These are phyloP conservation scores for Lagenidium giganteum DNA, from an alignment of 352 stramenopile genomes.

Conservation along the genomic window DNA sequence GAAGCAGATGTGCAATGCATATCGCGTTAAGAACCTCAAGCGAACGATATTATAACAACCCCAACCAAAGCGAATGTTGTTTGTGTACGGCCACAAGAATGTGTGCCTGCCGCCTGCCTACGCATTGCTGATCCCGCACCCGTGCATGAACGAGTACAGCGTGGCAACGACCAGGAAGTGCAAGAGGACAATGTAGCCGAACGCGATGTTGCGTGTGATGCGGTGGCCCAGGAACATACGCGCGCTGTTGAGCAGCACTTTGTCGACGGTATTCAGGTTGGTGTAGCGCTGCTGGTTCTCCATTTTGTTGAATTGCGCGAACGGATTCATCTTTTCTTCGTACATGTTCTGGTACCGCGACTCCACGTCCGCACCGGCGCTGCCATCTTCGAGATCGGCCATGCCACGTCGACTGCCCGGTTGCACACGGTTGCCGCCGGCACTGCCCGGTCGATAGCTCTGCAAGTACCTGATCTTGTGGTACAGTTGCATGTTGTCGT, in stretches of 20 bases:
- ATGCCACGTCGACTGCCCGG: slow-evolving; percentile 17
- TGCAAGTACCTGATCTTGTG: slow-evolving; percentile 81
- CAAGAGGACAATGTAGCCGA: slow-evolving; percentile 66
- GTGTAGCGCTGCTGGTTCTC: slow-evolving; percentile 77
- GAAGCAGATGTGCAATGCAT: too few relatives aligned
- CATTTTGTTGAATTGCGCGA: slow-evolving; percentile 82
- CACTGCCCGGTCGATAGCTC: too few relatives aligned
- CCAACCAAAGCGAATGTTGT: too few relatives aligned
- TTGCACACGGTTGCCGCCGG: slow-evolving; percentile 14
- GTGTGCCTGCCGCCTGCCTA: too few relatives aligned
- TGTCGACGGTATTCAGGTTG: slow-evolving; percentile 82
- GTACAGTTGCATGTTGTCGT: slow-evolving; percentile 85
- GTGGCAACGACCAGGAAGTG: slow-evolving; percentile 71
- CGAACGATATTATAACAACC: too few relatives aligned
- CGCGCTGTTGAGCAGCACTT: slow-evolving; percentile 76
- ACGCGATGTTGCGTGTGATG: slow-evolving; percentile 62
- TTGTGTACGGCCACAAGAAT: too few relatives aligned
- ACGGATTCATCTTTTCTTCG: slow-evolving; percentile 85
- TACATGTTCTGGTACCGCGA: slow-evolving; percentile 71
- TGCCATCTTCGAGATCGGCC: slow-evolving; percentile 17
- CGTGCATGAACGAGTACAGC: slow-evolving; percentile 73
- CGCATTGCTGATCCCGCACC: slow-evolving; percentile 55
- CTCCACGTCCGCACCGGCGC: slow-evolving; percentile 44
- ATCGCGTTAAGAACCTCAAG: too few relatives aligned
- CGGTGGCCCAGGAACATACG: slow-evolving; percentile 63